Evolutionary conservation across 2,329 filamentous ascomycete species (phyloP).

Genomic region (Myriangium duriaei): DNA sequence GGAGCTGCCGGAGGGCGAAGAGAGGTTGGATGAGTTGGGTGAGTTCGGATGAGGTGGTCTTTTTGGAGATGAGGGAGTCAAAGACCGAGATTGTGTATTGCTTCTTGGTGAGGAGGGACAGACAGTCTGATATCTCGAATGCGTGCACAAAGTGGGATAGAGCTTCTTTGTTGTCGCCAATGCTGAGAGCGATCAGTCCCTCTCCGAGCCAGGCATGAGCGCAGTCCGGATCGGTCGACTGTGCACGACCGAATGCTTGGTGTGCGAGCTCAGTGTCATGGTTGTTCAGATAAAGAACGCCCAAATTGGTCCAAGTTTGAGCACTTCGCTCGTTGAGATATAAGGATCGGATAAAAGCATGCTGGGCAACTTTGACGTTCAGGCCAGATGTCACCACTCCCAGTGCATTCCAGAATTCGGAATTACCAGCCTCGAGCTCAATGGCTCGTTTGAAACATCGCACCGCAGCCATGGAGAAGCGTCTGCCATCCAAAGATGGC

Average conservation of each 20-base stretch:
- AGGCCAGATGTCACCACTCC: constrained; percentile 80
- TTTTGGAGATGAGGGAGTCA: constrained; percentile 57
- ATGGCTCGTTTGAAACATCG: constrained; percentile 91
- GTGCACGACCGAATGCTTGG: constrained; percentile 75
- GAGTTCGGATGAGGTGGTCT: constrained; percentile 40
- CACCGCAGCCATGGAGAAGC: constrained; percentile 69
- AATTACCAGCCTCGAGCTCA: constrained; percentile 83
- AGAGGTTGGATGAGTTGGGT: constrained; percentile 65
- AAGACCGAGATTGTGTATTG: constrained; percentile 75
- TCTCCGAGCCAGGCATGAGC: constrained; percentile 90
- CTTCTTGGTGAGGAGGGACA: constrained; percentile 57
- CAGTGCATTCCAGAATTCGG: constrained; percentile 94
- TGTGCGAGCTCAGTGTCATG: constrained; percentile 79
- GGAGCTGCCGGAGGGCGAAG: constrained; percentile 76
- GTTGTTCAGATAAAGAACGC: constrained; percentile 71
- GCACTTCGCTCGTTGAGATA: constrained; percentile 80
- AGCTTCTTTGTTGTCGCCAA: constrained; percentile 64
- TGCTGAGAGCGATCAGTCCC: constrained; percentile 67
- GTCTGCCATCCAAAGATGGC: constrained; percentile 45
- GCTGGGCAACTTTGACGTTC: constrained; percentile 79
- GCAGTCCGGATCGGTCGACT: constrained; percentile 90
- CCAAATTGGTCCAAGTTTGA: constrained; percentile 81
- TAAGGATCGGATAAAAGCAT: constrained; percentile 84
- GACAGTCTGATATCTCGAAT: constrained; percentile 78
- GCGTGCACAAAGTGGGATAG: constrained; percentile 82